These are phyloP conservation scores for Arctium lappa DNA, from an alignment of 129 eudicot species.

Conservation along the genomic window DNA sequence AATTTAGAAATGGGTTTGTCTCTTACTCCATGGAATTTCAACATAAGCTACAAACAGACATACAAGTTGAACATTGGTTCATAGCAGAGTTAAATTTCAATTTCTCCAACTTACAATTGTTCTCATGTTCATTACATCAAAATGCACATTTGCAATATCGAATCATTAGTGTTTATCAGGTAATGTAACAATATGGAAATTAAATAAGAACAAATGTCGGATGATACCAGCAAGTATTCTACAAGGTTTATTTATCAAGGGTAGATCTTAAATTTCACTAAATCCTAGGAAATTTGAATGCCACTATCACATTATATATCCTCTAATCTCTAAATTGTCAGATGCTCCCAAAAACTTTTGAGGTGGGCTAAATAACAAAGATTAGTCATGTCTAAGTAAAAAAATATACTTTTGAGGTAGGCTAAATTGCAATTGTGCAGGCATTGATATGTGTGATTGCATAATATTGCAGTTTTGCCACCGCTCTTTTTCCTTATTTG, in stretches of 20 bases:
- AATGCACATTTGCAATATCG: neutral
- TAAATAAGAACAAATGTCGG: neutral
- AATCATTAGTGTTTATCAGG: neutral
- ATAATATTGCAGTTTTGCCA: too few relatives aligned
- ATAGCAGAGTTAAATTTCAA: neutral
- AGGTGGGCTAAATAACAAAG: too few relatives aligned
- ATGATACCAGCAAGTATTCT: neutral
- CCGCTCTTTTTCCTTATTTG: neutral
- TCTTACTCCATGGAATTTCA: neutral
- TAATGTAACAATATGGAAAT: neutral
- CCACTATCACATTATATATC: neutral
- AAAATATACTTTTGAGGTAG: neutral
- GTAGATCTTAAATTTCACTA: neutral
- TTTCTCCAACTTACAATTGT: neutral
- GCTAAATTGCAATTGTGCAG: neutral
- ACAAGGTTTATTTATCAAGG: neutral
- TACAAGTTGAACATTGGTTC: neutral
- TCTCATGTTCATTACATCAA: neutral
- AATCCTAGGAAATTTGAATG: neutral
- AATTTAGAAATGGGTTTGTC: neutral
- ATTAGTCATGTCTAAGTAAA: too few relatives aligned
- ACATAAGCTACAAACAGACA: neutral
- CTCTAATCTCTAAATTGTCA: neutral
- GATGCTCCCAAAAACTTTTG: neutral
- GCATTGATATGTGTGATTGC: neutral